Percentiles rank a stretch among this genome's conserved stretches.
Evolutionary conservation across 2,329 filamentous ascomycete genomes (phyloP).

Genomic region (Ploettnerulaceae sp.): DNA sequence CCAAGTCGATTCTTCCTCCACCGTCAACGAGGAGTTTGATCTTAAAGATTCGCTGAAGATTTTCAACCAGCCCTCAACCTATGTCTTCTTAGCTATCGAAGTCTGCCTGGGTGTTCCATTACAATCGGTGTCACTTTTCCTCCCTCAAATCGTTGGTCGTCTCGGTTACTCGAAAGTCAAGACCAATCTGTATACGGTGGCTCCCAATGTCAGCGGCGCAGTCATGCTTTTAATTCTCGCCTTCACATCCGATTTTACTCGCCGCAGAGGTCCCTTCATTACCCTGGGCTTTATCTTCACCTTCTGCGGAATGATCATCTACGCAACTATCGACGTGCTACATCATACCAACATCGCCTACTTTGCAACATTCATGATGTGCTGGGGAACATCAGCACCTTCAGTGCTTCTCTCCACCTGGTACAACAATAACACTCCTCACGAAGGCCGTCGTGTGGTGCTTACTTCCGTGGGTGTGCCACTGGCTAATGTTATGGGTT

Average conservation of each 20-base stretch:
- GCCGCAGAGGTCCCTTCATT: conserved; percentile 57
- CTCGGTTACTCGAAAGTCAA: conserved; percentile 46
- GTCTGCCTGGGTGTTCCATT: conserved; percentile 56
- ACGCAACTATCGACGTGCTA: conserved; percentile 59
- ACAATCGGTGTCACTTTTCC: conserved; percentile 49
- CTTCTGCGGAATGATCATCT: conserved; percentile 75
- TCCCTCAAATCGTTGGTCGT: conserved; percentile 50
- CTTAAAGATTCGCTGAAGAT: conserved; percentile 47
- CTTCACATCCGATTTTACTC: conserved; percentile 58
- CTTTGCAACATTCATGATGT: conserved; percentile 66
- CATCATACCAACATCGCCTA: conserved; percentile 51
- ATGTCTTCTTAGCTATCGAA: conserved; percentile 47
- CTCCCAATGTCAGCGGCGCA: conserved; percentile 71
- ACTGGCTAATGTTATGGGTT: conserved; percentile 61
- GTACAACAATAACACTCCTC: conserved; percentile 62
- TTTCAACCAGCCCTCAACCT: conserved; percentile 43
- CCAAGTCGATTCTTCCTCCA: conserved; percentile 58
- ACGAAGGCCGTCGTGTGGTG: conserved; percentile 56
- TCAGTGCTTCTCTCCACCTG: conserved; percentile 31
- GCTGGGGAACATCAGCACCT: conserved; percentile 38
- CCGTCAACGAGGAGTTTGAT: conserved; percentile 49
- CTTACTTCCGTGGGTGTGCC: conserved; percentile 60
- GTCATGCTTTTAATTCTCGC: conserved; percentile 68
- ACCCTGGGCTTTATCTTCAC: conserved; percentile 68
- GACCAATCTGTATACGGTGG: conserved; percentile 78